Evolutionary conservation across 805 yeast genomes (phyloP), one percentile per base, ranked within the genome.

Genomic region (Kuraishia capsulata): DNA sequence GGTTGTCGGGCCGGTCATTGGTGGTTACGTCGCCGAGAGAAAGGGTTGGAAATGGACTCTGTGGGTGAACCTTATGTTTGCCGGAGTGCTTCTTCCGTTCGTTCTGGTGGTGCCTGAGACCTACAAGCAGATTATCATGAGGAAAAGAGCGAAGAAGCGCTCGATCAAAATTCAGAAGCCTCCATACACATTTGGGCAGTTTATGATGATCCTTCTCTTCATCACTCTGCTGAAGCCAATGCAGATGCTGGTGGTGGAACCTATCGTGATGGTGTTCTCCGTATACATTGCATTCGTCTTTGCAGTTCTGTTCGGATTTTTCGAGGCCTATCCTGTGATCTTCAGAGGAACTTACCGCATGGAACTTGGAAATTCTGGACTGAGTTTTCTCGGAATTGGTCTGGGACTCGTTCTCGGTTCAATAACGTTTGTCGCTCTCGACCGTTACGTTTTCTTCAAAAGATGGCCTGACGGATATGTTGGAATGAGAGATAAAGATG

Each of bases 271-370:
- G 36, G 74, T 78, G 17, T 76, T 81, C 52, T 76, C 86, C 23
- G 57, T 81, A 37, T 82, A 82, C 55, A 73, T 78, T 42, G 82
- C 89, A 0, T 81, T 82, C 51, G 73, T 82, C 37, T 81, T 81
- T 60, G 87, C 89, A 1, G 87, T 82, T 2, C 60, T 82, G 39
- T 82, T 81, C 47, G 89, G 87, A 0, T 82, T 81, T 65, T 82
- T 82, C 50, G 89, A 81, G 56, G 88, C 88, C 3, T 81, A 67
- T 59, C 88, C 88, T 6, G 73, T 81, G 37, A 81, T 82, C 43
- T 82, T 81, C 61, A 64, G 73, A 51, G 84, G 82, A 26, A 72
- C 67, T 19, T 81, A 82, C 54, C 46, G 44, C 2, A 78, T 81
- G 86, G 52, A 50, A 30, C 42, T 61, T 2, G 89, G 87, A 40